Percentiles rank a stretch among this genome's conserved stretches.
Conservation (phyloP, 306 rosid species). For the Dryas drummondii region DNA sequence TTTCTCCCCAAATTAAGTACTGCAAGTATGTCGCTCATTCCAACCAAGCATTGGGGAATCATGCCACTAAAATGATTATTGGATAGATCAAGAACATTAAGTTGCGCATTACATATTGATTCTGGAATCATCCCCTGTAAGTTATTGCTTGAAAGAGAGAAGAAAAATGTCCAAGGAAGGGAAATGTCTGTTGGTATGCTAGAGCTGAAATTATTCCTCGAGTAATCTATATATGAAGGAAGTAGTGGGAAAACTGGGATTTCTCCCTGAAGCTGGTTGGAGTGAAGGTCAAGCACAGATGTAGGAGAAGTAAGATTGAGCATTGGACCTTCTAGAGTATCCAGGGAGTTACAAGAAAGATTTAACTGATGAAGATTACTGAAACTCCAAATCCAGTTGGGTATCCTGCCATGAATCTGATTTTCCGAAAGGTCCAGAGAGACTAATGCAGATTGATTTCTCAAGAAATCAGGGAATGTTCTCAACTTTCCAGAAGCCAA, state of each 20-base stretch:
- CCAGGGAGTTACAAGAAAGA: not conserved
- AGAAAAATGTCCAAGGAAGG: no score
- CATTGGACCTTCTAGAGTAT: not conserved
- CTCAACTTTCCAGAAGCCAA: not conserved
- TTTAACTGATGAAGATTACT: not conserved
- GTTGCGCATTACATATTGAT: no score
- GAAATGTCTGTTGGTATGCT: not conserved
- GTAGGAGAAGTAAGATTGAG: not conserved
- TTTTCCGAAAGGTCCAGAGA: not conserved
- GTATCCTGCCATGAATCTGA: not conserved
- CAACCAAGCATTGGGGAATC: no score
- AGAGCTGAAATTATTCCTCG: not conserved
- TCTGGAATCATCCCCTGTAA: no score
- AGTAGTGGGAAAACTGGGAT: not conserved
- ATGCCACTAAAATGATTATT: no score
- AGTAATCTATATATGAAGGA: not conserved
- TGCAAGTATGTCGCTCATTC: no score
- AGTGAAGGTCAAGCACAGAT: not conserved
- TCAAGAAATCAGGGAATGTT: constrained; percentile 1
- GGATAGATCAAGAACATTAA: no score
- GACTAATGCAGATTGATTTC: not conserved
- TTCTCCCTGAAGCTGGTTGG: constrained; percentile 5
- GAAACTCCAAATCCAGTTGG: constrained; percentile 9
- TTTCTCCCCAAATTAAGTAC: no score
- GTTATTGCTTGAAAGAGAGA: no score